Evolutionary conservation across 2,329 filamentous ascomycete genomes (phyloP).

Genomic region (Fusarium sp.): DNA sequence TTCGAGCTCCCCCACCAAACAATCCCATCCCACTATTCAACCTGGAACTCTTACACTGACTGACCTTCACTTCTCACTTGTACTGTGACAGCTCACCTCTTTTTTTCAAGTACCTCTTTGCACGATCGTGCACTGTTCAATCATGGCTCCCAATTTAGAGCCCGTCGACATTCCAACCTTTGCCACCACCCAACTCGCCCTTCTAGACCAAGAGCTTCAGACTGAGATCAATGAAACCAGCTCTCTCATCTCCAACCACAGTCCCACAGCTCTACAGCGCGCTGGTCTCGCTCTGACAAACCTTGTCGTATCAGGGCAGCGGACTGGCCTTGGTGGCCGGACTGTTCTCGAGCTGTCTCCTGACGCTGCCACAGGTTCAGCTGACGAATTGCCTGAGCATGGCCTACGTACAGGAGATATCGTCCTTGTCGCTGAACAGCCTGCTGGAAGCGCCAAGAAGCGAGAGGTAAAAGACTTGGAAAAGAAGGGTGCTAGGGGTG

Average conservation of each 20-base stretch:
- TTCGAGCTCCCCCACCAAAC: constrained; percentile 21
- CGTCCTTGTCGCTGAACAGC: constrained; percentile 79
- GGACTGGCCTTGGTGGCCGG: constrained; percentile 92
- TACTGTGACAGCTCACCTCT: neutral
- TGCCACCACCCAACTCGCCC: constrained; percentile 74
- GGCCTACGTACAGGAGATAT: constrained; percentile 82
- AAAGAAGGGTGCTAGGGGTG: constrained; percentile 74
- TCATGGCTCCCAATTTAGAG: constrained; percentile 52
- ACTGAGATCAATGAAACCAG: constrained; percentile 78
- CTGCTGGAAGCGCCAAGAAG: constrained; percentile 77
- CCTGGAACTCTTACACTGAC: constrained; percentile 13
- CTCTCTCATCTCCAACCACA: constrained; percentile 72
- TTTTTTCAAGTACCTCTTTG: neutral
- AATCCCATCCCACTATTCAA: constrained; percentile 26
- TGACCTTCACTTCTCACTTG: neutral
- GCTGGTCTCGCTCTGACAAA: constrained; percentile 84
- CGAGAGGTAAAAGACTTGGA: constrained; percentile 77
- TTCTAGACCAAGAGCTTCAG: constrained; percentile 77
- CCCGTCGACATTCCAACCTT: constrained; percentile 74
- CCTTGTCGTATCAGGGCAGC: constrained; percentile 76
- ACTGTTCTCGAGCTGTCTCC: constrained; percentile 83
- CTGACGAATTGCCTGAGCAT: constrained; percentile 74
- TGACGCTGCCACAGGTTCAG: constrained; percentile 73
- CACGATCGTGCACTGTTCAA: neutral
- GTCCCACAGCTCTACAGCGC: constrained; percentile 75